Evolutionary conservation across 352 stramenopile genomes (phyloP), one percentile per base, ranked within the genome.

Genomic region (Peronospora belbahrii): DNA sequence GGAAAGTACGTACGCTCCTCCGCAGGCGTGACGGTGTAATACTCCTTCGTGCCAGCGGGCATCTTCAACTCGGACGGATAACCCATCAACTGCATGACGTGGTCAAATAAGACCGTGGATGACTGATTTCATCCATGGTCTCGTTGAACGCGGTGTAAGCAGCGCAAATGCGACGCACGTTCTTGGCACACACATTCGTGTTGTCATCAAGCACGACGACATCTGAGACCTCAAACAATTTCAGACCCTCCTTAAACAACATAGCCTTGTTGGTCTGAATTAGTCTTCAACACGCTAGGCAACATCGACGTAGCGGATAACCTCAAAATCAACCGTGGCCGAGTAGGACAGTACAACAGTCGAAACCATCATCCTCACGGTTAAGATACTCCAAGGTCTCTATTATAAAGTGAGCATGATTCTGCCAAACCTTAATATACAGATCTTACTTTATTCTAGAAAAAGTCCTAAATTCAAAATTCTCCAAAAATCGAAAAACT

Each of bases 141-240:
- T 97, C 94, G 10, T 91, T 98, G 17, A 86, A 86, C 47, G 96
- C 95, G 41, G 95, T 97, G 74, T 99, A 99, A 14, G 97, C 85
- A 22, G 95, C 96, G 38, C 91, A 97, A 18, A 99, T 81, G 32
- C 92, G 80, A 40, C 97, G 80, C 46, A 93, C 75, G 73, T 99
- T 99, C 48, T 87, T 88, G 14, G 96, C 95, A 39, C 97, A 96
- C 6, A 98, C 92, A 52, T 96, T 87, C 19, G 87, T 83, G 31
- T 85, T 67, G 40, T 83, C 56, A 68, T 99, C 95, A 13, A 96
- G 75, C 14, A 98, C 40, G n/a, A 99, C 95, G 1, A 99, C 96
- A 64, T 99, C 97, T 56, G 87, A 98, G 44, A 99, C 85, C 73
- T 99, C 97, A 68, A 99, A 99, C 23, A 99, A 76, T 67, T 98